These are phyloP conservation scores for Lactarius sp. DNA, from an alignment of 768 basidiomycete species.

Conservation along the genomic window DNA sequence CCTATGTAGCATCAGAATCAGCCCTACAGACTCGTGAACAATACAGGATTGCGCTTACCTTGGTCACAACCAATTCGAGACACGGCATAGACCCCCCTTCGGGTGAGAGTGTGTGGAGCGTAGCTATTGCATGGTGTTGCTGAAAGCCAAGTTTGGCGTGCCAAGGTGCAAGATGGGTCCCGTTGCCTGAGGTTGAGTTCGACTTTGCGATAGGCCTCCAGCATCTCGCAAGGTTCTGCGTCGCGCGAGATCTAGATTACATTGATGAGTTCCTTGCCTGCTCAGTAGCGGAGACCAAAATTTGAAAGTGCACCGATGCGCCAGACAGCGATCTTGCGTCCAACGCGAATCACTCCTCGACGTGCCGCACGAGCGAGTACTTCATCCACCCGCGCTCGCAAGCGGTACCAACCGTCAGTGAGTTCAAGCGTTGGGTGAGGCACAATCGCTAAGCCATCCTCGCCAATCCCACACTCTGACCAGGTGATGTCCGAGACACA, in stretches of 20 bases:
- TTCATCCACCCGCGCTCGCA: constrained; percentile 71
- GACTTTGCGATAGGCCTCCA: constrained; percentile 71
- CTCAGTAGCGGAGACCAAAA: constrained; percentile 29
- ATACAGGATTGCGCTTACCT: constrained; percentile 38
- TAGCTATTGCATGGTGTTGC: constrained; percentile 59
- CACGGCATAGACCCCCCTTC: constrained; percentile 78
- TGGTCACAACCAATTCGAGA: constrained; percentile 68
- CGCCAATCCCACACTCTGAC: constrained; percentile 37
- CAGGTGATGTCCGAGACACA: constrained; percentile 73
- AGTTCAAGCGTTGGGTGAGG: constrained; percentile 69
- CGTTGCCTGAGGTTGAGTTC: constrained; percentile 75
- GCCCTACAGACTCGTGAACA: constrained; percentile 1
- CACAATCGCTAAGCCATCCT: constrained; percentile 37
- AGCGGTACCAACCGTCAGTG: constrained; percentile 96
- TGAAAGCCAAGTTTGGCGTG: constrained; percentile 82
- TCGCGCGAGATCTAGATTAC: constrained; percentile 11
- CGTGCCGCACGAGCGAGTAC: constrained; percentile 66
- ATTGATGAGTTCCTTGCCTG: constrained; percentile 49
- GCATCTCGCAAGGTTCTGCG: constrained; percentile 75
- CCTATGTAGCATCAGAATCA: constrained; percentile 34
- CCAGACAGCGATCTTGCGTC: constrained; percentile 80
- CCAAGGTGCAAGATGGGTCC: constrained; percentile 83
- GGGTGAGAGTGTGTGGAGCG: constrained; percentile 68
- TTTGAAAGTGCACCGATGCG: constrained; percentile 51
- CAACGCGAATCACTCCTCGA: constrained; percentile 62